phyloP scores from a whole-genome alignment of 2,329 filamentous ascomycete genomes.

The Cercospora berteroae region DNA sequence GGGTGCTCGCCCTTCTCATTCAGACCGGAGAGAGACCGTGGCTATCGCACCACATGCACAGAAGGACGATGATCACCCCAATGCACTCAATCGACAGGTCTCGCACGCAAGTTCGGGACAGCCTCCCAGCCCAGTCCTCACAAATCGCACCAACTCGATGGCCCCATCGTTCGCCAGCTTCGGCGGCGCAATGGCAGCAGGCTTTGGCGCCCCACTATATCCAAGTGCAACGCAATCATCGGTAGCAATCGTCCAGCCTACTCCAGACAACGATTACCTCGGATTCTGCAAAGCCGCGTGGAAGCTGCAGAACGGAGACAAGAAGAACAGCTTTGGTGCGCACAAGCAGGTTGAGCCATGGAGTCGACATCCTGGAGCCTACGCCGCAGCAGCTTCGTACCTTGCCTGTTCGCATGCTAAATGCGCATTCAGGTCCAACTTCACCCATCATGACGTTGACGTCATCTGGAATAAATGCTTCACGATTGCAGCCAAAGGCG shows the following conservation, averaged over 20 bases:
- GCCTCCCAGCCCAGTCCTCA: constrained; percentile 21
- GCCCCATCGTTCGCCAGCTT: constrained; percentile 10
- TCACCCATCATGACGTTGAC: constrained; percentile 36
- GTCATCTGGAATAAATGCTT: constrained; percentile 33
- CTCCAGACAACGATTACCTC: constrained; percentile 36
- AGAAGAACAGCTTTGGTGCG: constrained; percentile 34
- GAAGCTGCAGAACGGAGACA: constrained; percentile 40
- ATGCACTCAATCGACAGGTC: neutral
- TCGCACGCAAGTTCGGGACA: constrained; percentile 12
- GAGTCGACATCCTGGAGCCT: constrained; percentile 28
- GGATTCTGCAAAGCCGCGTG: constrained; percentile 50
- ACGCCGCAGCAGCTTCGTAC: constrained; percentile 30
- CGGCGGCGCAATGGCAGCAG: constrained; percentile 11
- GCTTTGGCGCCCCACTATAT: neutral
- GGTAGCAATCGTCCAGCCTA: constrained; percentile 30
- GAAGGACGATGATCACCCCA: neutral
- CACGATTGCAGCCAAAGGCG: constrained; percentile 32
- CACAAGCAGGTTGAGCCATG: constrained; percentile 29
- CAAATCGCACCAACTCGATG: constrained; percentile 22
- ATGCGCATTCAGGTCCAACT: constrained; percentile 46
- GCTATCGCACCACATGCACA: constrained; percentile 19
- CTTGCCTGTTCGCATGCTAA: constrained; percentile 43
- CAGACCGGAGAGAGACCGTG: constrained; percentile 26
- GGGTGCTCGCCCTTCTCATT: constrained; percentile 20
- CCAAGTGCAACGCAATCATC: constrained; percentile 13